phyloP scores from a whole-genome alignment of 108 stramenopile species.

The Skeletonema costatum region DNA sequence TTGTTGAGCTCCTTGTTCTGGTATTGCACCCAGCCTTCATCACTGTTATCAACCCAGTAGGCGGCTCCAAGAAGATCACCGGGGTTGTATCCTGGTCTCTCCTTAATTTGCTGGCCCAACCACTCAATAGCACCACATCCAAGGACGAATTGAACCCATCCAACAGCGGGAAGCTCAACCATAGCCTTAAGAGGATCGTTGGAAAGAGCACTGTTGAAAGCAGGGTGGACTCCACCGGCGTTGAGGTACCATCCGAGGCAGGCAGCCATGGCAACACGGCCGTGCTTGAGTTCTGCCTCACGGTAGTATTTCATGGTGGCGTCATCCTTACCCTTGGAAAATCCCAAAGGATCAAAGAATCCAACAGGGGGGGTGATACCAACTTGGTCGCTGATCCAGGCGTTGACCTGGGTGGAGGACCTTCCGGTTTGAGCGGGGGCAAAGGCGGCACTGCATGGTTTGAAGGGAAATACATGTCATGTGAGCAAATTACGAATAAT shows the following conservation, averaged over 20 bases:
- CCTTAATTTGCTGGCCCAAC: slow-evolving; percentile 86
- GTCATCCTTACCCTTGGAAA: slow-evolving; percentile 79
- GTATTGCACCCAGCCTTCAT: slow-evolving; percentile 92
- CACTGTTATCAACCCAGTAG: slow-evolving; percentile 91
- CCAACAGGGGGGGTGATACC: slow-evolving; percentile 87
- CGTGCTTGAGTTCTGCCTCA: slow-evolving; percentile 96
- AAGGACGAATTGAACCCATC: slow-evolving; percentile 90
- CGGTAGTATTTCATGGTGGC: slow-evolving; percentile 87
- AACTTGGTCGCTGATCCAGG: slow-evolving; percentile 77
- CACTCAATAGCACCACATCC: slow-evolving; percentile 93
- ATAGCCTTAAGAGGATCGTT: slow-evolving; percentile 88
- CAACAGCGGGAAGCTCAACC: slow-evolving; percentile 78
- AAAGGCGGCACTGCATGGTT: slow-evolving; percentile 21
- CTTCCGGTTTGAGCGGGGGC: slow-evolving; percentile 27
- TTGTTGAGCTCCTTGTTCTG: slow-evolving; percentile 97
- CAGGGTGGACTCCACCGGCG: slow-evolving; percentile 88
- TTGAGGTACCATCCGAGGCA: slow-evolving; percentile 94
- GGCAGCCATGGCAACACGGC: slow-evolving; percentile 97
- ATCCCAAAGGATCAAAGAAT: slow-evolving; percentile 90
- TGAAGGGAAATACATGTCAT: neutral
- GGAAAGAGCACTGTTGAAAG: slow-evolving; percentile 78
- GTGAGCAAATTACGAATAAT: neutral
- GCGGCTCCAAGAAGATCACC: slow-evolving; percentile 91
- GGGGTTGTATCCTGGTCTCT: slow-evolving; percentile 84
- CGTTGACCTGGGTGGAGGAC: slow-evolving; percentile 29